Percentiles rank a stretch among this genome's conserved stretches.
Conservation (phyloP, 257 asterid species). For the Linaria vulgaris region DNA sequence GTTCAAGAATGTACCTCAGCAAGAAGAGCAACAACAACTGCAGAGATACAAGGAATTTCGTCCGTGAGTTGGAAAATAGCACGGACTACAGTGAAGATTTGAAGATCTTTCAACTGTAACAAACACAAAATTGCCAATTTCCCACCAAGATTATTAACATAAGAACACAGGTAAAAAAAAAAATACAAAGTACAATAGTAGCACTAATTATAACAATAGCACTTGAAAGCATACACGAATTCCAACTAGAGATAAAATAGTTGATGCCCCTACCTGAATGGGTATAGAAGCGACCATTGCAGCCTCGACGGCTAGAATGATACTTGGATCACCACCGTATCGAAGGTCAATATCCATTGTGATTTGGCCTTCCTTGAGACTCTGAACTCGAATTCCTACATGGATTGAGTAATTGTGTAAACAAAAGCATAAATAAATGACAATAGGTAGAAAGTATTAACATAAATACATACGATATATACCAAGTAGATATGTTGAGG, state of each 20-base stretch:
- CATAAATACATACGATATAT: neutral
- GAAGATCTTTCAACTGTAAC: conserved; percentile 94
- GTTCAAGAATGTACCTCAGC: conserved; percentile 63
- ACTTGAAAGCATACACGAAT: conserved; percentile 3
- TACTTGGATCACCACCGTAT: conserved; percentile 99
- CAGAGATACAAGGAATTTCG: conserved; percentile 97
- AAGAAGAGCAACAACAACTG: conserved; percentile 97
- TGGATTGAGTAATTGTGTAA: conserved; percentile 26
- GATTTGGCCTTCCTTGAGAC: conserved; percentile 95
- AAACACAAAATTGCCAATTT: conserved; percentile 20
- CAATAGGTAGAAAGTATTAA: neutral
- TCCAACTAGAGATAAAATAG: conserved; percentile 17
- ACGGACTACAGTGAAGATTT: conserved; percentile 91
- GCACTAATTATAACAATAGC: conserved; percentile 9
- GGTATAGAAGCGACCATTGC: conserved; percentile 96
- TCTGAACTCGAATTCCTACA: conserved; percentile 98
- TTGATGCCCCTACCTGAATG: conserved; percentile 65
- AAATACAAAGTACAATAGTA: neutral
- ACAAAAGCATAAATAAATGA: conserved; percentile 18
- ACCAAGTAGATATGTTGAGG: neutral
- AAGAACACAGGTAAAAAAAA: neutral
- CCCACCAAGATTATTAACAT: conserved; percentile 11
- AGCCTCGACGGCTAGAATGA: conserved; percentile 90
- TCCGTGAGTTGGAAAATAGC: conserved; percentile 94
- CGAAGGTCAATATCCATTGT: conserved; percentile 97